Evolutionary conservation across 371 early-diverging fungal species (phyloP).

Genomic region (Chytridium lagenaria): DNA sequence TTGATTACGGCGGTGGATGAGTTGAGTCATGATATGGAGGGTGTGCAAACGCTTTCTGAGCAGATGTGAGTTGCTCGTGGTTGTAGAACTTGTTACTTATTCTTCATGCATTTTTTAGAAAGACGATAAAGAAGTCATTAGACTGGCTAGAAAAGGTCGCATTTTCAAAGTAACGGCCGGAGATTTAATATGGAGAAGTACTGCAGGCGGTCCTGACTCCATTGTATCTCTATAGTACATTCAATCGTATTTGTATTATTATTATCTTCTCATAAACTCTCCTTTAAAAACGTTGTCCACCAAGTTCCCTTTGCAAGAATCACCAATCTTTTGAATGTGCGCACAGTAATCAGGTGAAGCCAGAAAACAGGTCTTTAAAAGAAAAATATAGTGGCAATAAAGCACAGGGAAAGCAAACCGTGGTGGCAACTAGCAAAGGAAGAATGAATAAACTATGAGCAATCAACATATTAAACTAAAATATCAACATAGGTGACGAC

Average conservation of each 20-base stretch:
- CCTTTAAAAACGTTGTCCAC: no score
- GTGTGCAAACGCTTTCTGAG: constrained; percentile 23
- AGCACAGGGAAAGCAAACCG: no score
- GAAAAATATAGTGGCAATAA: no score
- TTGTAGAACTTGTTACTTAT: background rate
- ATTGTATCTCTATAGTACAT: background rate
- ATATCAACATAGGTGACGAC: background rate
- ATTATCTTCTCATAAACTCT: no score
- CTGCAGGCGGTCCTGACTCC: background rate
- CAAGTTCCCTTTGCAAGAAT: no score
- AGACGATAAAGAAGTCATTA: constrained; percentile 22
- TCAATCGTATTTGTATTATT: background rate
- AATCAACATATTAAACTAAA: background rate
- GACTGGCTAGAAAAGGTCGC: constrained; percentile 23
- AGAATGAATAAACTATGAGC: no score
- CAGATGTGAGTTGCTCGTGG: constrained; percentile 37
- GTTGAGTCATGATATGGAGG: constrained; percentile 37
- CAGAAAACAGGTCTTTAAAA: no score
- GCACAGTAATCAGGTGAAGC: no score
- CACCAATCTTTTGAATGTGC: no score
- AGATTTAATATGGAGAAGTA: background rate
- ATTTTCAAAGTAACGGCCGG: constrained; percentile 2
- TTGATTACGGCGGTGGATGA: constrained; percentile 40
- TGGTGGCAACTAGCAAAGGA: no score
- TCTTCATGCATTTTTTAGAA: constrained; percentile 1